Conservation (phyloP, 805 yeast genomes). For the Wickerhamiella sergipiensis region DNA sequence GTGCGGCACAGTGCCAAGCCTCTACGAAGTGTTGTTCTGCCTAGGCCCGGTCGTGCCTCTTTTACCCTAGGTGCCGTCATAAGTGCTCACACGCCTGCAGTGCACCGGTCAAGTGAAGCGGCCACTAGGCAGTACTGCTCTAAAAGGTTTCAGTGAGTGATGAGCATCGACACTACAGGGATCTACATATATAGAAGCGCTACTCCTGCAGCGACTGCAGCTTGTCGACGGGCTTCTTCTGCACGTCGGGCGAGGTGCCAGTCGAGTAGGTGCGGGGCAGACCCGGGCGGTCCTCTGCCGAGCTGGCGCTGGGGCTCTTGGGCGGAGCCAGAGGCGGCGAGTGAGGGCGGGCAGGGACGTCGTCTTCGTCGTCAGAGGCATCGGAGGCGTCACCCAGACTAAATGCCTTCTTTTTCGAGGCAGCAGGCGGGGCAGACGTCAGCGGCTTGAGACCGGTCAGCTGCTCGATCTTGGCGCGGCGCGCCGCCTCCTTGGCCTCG, state of each 20-base stretch:
- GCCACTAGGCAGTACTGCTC: too few relatives aligned
- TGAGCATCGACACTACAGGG: too few relatives aligned
- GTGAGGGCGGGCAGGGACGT: neutral
- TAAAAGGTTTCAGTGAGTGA: too few relatives aligned
- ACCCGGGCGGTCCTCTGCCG: neutral
- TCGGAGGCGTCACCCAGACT: conserved; percentile 10
- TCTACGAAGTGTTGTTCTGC: too few relatives aligned
- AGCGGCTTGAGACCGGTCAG: conserved; percentile 18
- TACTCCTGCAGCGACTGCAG: neutral
- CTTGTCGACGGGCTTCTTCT: neutral
- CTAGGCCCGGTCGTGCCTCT: too few relatives aligned
- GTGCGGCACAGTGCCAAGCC: too few relatives aligned
- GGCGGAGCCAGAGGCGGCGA: conserved; percentile 13
- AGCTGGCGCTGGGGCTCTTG: conserved; percentile 6
- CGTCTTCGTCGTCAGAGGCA: conserved; percentile 9
- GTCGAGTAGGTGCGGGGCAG: neutral
- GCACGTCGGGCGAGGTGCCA: neutral
- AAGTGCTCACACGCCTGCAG: too few relatives aligned
- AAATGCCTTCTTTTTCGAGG: conserved; percentile 2
- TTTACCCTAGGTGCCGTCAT: too few relatives aligned
- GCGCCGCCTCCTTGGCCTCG: conserved; percentile 14
- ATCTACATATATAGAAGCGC: neutral
- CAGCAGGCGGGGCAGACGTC: conserved; percentile 5
- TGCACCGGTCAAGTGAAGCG: too few relatives aligned
- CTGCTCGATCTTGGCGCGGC: conserved; percentile 12